Percentiles rank a stretch among this genome's conserved stretches.
phyloP scores from a whole-genome alignment of 495 filamentous ascomycete genomes.

The Patellaria atrata region DNA sequence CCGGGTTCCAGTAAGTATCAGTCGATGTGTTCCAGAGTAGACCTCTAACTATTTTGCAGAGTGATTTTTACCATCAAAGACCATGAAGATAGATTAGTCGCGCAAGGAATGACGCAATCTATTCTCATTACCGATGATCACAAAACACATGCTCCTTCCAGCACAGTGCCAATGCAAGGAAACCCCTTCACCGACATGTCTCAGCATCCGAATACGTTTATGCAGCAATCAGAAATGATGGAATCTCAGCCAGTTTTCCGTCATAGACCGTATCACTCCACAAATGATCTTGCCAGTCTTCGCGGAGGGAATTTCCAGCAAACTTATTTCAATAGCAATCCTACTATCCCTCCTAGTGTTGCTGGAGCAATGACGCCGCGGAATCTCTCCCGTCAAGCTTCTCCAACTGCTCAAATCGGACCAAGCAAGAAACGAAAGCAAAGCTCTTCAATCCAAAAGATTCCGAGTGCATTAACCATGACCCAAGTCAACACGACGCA shows the following conservation, averaged over 20 bases:
- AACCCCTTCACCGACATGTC: too few species aligned
- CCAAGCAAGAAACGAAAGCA: conserved; percentile 64
- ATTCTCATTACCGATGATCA: conserved; percentile 97
- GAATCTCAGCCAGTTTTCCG: too few species aligned
- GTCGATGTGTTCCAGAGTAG: not conserved
- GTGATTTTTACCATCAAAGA: conserved; percentile 92
- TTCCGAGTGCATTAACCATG: conserved; percentile 66
- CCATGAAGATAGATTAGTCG: conserved; percentile 52
- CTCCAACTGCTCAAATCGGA: conserved; percentile 45
- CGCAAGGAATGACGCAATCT: conserved; percentile 70
- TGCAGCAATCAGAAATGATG: too few species aligned
- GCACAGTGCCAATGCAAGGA: conserved; percentile 18
- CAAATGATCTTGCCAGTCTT: conserved; percentile 40
- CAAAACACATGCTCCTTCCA: conserved; percentile 51
- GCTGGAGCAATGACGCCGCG: conserved; percentile 33
- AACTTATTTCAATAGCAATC: not conserved
- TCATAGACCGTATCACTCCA: conserved; percentile 28
- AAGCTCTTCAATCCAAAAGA: conserved; percentile 41
- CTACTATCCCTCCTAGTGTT: not conserved
- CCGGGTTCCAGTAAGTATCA: conserved; percentile 56
- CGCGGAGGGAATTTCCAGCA: conserved; percentile 18
- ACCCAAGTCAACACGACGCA: conserved; percentile 45
- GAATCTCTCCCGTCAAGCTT: conserved; percentile 56
- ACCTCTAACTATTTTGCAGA: conserved; percentile 20
- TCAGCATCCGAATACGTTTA: too few species aligned